These are phyloP conservation scores for Luffa aegyptiaca DNA, from an alignment of 306 rosid species.

Conservation along the genomic window DNA sequence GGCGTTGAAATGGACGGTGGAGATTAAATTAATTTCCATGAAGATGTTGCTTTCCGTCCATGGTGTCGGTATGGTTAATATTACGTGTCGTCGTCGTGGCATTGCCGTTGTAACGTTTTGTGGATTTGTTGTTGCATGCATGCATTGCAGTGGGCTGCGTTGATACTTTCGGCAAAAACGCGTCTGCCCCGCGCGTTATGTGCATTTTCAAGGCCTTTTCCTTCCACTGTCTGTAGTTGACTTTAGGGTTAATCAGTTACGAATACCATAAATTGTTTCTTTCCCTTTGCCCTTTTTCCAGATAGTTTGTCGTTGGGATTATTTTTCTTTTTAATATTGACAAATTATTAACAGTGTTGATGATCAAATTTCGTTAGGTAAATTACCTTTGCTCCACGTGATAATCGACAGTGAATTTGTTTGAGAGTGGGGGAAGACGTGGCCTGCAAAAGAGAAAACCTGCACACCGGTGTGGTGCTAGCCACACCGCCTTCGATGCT, in stretches of 20 bases:
- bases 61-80: not conserved
- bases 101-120: not conserved
- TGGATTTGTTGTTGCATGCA: constrained; percentile 1
- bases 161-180: not conserved
- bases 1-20: not conserved
- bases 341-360: no score
- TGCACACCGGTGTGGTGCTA: no score
- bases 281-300: not conserved
- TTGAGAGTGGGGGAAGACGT: no score
- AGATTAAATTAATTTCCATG: not conserved
- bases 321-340: no score
- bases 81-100: not conserved
- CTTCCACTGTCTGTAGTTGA: not conserved
- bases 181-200: not conserved
- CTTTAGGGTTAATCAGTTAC: not conserved
- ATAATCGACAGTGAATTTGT: no score
- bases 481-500: no score
- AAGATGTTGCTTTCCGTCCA: not conserved
- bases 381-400: no score
- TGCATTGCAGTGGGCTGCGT: not conserved
- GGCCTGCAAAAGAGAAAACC: no score
- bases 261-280: not conserved
- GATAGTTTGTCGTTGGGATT: no score
- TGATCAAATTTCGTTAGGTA: no score
- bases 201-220: not conserved